Conservation (phyloP, 1,284 basidiomycete genomes). For the Porphyrellus sp. region DNA sequence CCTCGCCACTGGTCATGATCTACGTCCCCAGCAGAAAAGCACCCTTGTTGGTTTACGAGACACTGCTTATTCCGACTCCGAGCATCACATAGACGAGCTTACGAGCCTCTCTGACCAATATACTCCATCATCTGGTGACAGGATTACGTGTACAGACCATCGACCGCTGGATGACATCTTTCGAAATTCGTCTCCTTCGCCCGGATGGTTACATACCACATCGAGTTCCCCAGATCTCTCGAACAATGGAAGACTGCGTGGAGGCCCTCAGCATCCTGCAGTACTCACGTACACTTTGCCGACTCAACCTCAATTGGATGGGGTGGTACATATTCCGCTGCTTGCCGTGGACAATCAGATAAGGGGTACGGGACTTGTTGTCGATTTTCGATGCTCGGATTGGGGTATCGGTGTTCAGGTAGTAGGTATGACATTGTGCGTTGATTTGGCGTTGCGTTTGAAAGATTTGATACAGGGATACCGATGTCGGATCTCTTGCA, state of each 20-base stretch:
- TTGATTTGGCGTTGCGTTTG: not conserved
- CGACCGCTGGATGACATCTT: conserved; percentile 31
- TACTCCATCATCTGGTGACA: conserved; percentile 31
- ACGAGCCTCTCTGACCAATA: conserved; percentile 21
- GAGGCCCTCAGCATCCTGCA: not conserved
- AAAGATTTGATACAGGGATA: conserved; percentile 14
- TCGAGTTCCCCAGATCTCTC: not conserved
- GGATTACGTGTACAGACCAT: conserved; percentile 29
- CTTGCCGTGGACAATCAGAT: conserved; percentile 26
- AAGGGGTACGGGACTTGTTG: conserved; percentile 20
- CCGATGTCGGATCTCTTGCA: conserved; percentile 25
- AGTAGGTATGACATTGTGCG: conserved; percentile 14
- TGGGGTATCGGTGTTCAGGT: conserved; percentile 27
- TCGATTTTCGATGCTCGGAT: conserved; percentile 25
- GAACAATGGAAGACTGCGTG: conserved; percentile 4
- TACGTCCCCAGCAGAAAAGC: not conserved
- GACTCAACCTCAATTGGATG: conserved; percentile 23
- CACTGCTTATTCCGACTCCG: not conserved
- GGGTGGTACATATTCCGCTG: conserved; percentile 23
- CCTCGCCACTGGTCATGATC: not conserved
- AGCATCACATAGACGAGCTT: not conserved
- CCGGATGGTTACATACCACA: conserved; percentile 1
- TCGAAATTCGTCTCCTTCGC: conserved; percentile 1
- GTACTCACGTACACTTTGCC: conserved; percentile 22
- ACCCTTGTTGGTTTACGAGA: not conserved